Percentiles rank a stretch among this genome's conserved stretches.
These are phyloP conservation scores for Tillandsia fasciculata DNA, from an alignment of 176 grass and related monocot species.

Conservation along the genomic window DNA sequence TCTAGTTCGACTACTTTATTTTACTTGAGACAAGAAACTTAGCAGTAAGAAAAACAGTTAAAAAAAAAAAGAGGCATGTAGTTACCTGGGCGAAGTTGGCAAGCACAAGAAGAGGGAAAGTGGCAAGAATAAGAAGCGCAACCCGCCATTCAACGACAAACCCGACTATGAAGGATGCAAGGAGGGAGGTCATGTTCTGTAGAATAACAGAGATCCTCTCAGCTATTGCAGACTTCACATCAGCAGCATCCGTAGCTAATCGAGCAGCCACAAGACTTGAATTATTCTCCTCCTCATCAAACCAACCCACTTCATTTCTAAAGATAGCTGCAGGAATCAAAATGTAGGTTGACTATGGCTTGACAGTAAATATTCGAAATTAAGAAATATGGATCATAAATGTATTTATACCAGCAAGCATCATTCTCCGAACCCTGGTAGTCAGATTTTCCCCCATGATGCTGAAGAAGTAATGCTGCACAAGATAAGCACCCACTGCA, in stretches of 20 bases:
- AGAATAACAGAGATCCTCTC: slow-evolving; percentile 74
- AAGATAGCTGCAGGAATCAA: slow-evolving; percentile 38
- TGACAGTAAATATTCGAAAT: background rate
- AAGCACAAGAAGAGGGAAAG: slow-evolving; percentile 71
- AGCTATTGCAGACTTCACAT: slow-evolving; percentile 63
- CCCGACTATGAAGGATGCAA: slow-evolving; percentile 56
- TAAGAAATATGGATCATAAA: background rate
- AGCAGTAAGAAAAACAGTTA: background rate
- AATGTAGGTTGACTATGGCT: background rate
- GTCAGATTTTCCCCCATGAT: slow-evolving; percentile 84
- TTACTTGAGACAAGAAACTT: background rate
- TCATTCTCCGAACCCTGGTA: slow-evolving; percentile 72
- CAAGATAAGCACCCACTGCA: slow-evolving; percentile 51
- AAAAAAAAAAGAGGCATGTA: background rate
- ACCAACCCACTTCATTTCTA: slow-evolving; percentile 76
- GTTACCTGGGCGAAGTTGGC: slow-evolving; percentile 81
- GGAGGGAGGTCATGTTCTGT: slow-evolving; percentile 73
- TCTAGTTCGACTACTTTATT: background rate
- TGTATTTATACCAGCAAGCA: slow-evolving; percentile 42
- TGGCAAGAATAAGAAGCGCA: slow-evolving; percentile 53
- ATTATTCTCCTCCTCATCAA: slow-evolving; percentile 77
- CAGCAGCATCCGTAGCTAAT: slow-evolving; percentile 38
- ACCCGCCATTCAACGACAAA: slow-evolving; percentile 73
- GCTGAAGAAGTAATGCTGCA: slow-evolving; percentile 88
- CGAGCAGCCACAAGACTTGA: slow-evolving; percentile 47